A percentile compares a stretch with the other conserved stretches of the same genome.
Conservation (phyloP, 148 eudicot species). For the Fagopyrum esculentum region DNA sequence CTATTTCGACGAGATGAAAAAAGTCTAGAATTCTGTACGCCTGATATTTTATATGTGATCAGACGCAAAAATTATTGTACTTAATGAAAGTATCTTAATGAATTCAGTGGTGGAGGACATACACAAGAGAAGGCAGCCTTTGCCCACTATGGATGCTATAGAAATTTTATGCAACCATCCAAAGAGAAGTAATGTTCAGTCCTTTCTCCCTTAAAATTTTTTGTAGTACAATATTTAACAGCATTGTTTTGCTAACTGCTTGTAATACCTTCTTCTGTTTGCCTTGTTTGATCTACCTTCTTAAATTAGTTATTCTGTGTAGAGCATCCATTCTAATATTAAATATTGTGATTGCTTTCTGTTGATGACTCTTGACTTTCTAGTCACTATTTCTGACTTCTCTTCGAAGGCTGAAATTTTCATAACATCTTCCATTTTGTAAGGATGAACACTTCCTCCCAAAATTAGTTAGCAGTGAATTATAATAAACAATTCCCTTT, state of each 20-base stretch:
- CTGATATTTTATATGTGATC: not conserved
- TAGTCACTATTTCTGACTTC: not conserved
- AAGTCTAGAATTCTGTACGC: not conserved
- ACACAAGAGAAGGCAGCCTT: conserved; percentile 78
- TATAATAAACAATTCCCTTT: not conserved
- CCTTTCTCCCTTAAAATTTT: not conserved
- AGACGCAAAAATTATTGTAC: not conserved
- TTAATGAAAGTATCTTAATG: not conserved
- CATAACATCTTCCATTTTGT: not conserved
- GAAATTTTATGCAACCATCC: conserved; percentile 80
- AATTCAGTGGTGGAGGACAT: conserved; percentile 93
- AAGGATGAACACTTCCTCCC: not conserved
- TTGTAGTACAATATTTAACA: not conserved
- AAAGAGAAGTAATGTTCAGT: conserved; percentile 62
- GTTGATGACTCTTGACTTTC: not conserved
- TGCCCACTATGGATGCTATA: conserved; percentile 92
- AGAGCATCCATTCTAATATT: not conserved
- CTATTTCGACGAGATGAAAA: not conserved
- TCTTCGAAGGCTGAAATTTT: not conserved
- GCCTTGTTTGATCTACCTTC: not conserved
- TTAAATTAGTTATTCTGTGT: not conserved
- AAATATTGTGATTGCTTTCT: not conserved
- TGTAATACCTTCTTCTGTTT: not conserved
- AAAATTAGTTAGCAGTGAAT: not conserved
- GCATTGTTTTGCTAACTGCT: not conserved